A percentile compares a stretch with the other conserved stretches of the same genome.
phyloP scores from a whole-genome alignment of 2,329 filamentous ascomycete species.

The Fusarium beomiforme region DNA sequence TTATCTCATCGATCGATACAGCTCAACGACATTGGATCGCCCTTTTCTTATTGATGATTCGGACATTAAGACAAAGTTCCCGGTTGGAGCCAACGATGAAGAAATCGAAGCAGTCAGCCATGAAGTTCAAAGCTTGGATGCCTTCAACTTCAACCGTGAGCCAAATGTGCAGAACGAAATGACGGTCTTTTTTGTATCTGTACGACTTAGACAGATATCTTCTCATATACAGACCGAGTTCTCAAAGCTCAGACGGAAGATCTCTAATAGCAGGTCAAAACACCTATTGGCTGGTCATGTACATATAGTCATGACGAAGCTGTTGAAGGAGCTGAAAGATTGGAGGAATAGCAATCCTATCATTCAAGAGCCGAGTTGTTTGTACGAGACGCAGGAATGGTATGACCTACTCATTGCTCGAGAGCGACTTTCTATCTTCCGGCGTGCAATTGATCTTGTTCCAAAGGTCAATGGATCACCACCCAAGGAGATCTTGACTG shows the following conservation, averaged over 20 bases:
- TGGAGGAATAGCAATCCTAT: constrained; percentile 50
- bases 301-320: constrained; percentile 40
- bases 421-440: constrained; percentile 52
- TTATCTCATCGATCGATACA: constrained; percentile 34
- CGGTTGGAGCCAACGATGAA: constrained; percentile 24
- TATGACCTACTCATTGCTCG: constrained; percentile 55
- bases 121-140: neutral
- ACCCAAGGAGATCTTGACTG: constrained; percentile 44
- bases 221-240: constrained; percentile 51
- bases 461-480: constrained; percentile 48
- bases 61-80: constrained; percentile 26
- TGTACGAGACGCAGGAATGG: constrained; percentile 57
- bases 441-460: constrained; percentile 53
- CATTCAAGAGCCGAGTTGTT: constrained; percentile 47
- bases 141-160: neutral
- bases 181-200: constrained; percentile 50
- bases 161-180: constrained; percentile 6
- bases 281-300: constrained; percentile 32
- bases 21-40: constrained; percentile 18
- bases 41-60: constrained; percentile 32
- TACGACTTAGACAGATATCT: constrained; percentile 53
- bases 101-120: constrained; percentile 8
- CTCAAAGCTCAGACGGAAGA: constrained; percentile 16
- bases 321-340: constrained; percentile 47
- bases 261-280: neutral